These are phyloP conservation scores for Medicago arabica DNA, from an alignment of 306 rosid genomes.

Conservation along the genomic window DNA sequence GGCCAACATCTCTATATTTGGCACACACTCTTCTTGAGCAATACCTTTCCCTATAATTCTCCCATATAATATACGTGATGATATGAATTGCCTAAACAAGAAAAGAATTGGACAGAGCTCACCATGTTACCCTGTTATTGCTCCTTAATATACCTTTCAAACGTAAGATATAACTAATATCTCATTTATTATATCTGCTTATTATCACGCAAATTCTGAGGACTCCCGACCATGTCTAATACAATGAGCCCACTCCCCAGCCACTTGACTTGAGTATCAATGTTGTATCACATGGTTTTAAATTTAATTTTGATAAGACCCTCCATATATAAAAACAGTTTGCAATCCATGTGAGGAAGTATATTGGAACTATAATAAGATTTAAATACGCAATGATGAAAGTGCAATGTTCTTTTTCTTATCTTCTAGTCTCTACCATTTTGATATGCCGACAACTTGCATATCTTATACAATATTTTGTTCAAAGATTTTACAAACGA, in stretches of 20 bases:
- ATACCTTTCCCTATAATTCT: neutral
- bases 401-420: constrained; percentile 34
- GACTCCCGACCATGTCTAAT: neutral
- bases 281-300: neutral
- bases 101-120: neutral
- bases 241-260: neutral
- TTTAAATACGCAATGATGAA: constrained; percentile 20
- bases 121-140: too few relatives aligned
- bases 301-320: neutral
- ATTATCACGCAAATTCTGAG: too few relatives aligned
- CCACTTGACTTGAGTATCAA: neutral
- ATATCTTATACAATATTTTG: constrained; percentile 34
- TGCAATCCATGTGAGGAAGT: constrained; percentile 31
- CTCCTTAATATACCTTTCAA: too few relatives aligned
- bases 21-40: too few relatives aligned
- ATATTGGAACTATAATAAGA: constrained; percentile 32
- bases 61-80: neutral
- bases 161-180: too few relatives aligned
- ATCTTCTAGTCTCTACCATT: constrained; percentile 40
- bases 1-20: neutral
- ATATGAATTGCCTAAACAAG: neutral
- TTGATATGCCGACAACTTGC: constrained; percentile 50
- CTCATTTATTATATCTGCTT: too few relatives aligned
- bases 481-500: constrained; percentile 32
- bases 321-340: neutral